A percentile compares a stretch with the other conserved stretches of the same genome.
Evolutionary conservation across 768 basidiomycete genomes (phyloP).

Genomic region (Naematelia encephala): DNA sequence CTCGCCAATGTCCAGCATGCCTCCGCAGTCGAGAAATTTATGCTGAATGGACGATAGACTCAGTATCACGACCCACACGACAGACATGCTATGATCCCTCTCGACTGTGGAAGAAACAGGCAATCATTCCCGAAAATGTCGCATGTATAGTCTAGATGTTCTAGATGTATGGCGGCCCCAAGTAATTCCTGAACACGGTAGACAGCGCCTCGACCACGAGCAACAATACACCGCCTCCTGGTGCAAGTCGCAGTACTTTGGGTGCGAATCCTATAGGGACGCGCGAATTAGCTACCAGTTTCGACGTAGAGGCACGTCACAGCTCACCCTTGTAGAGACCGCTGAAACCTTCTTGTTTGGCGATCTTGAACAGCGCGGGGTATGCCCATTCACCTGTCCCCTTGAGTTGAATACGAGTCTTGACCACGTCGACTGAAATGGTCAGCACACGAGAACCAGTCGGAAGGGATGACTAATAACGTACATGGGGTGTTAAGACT

Average conservation of each 20-base stretch:
- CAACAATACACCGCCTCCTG: constrained; percentile 89
- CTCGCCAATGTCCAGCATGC: too few species aligned
- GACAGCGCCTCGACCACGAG: constrained; percentile 55
- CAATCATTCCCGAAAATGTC: too few species aligned
- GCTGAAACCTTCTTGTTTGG: constrained; percentile 50
- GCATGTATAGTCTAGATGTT: not conserved
- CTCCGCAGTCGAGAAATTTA: too few species aligned
- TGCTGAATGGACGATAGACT: too few species aligned
- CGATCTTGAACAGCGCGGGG: constrained; percentile 59
- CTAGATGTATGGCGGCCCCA: constrained; percentile 50
- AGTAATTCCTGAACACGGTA: constrained; percentile 42
- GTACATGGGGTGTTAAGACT: constrained; percentile 78
- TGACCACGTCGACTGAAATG: constrained; percentile 70
- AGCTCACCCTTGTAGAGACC: constrained; percentile 54
- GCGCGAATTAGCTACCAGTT: not conserved
- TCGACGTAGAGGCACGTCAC: not conserved
- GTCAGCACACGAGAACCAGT: not conserved
- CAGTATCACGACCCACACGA: too few species aligned
- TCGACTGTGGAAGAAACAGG: too few species aligned
- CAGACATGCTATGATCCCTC: too few species aligned
- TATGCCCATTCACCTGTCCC: constrained; percentile 59
- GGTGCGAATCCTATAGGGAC: constrained; percentile 72
- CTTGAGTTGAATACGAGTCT: constrained; percentile 80
- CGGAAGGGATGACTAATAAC: constrained; percentile 49
- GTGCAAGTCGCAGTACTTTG: constrained; percentile 82